A percentile compares a stretch with the other conserved stretches of the same genome.
These are phyloP conservation scores for Volvox africanus DNA, from an alignment of 139 green algal species.

Conservation along the genomic window DNA sequence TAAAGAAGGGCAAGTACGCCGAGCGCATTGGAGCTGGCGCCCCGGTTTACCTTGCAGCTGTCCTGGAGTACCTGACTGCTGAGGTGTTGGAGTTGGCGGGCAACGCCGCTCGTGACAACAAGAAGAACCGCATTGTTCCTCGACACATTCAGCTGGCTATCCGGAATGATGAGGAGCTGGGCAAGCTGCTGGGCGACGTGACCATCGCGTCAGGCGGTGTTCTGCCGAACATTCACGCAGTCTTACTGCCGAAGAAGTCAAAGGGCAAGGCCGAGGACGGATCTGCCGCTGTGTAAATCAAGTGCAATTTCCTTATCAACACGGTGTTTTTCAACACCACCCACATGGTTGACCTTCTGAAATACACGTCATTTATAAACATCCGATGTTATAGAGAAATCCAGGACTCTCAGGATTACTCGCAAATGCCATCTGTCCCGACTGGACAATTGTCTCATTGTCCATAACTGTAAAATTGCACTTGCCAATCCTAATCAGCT, in stretches of 20 bases:
- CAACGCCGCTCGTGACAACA: slow-evolving; percentile 94
- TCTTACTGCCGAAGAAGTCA: slow-evolving; percentile 87
- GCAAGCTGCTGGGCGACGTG: slow-evolving; percentile 90
- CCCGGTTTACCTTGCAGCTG: slow-evolving; percentile 71
- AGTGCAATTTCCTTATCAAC: neutral
- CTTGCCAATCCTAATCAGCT: neutral
- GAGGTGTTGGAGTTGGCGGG: slow-evolving; percentile 90
- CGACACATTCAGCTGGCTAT: slow-evolving; percentile 95
- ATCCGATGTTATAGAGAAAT: neutral
- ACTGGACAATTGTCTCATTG: neutral
- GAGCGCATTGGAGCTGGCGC: slow-evolving; percentile 71
- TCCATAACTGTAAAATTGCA: neutral
- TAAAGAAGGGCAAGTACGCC: slow-evolving; percentile 83
- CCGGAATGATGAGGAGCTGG: slow-evolving; percentile 95
- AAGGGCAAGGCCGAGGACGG: slow-evolving; percentile 62
- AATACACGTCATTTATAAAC: neutral
- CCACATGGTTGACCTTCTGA: neutral
- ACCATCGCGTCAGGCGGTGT: slow-evolving; percentile 89
- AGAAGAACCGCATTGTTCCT: slow-evolving; percentile 92
- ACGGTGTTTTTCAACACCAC: slow-evolving; percentile 37
- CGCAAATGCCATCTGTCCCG: too few species aligned
- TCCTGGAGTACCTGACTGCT: slow-evolving; percentile 72
- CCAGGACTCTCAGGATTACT: neutral
- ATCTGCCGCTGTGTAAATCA: neutral
- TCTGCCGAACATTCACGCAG: slow-evolving; percentile 90